Conservation (phyloP, 1,284 basidiomycete species). For the Tilletia setariae region DNA sequence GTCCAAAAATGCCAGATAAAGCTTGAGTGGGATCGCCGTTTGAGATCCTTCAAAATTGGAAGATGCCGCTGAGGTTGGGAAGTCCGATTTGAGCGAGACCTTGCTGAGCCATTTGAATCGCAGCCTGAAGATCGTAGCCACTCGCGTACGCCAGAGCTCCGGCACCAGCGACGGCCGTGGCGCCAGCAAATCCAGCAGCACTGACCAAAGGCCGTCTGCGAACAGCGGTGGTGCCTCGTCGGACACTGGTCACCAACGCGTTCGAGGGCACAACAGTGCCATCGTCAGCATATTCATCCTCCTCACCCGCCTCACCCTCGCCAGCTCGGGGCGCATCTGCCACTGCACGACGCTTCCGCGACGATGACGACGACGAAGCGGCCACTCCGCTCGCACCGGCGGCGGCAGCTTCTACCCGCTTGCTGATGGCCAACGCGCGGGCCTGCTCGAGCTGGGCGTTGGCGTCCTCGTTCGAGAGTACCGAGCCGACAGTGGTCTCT, state of each 20-base stretch:
- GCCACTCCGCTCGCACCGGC: neutral
- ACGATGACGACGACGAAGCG: conserved; percentile 14
- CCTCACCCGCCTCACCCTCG: conserved; percentile 31
- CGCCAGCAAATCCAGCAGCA: conserved; percentile 44
- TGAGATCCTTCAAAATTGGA: conserved; percentile 2
- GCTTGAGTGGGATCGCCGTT: neutral
- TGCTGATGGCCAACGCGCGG: conserved; percentile 43
- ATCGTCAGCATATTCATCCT: conserved; percentile 31
- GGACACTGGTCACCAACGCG: conserved; percentile 18
- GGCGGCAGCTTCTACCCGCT: conserved; percentile 27
- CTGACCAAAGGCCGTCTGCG: conserved; percentile 43
- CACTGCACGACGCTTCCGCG: conserved; percentile 42
- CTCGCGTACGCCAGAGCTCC: conserved; percentile 28
- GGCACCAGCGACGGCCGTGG: conserved; percentile 45
- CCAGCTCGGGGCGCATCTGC: conserved; percentile 40
- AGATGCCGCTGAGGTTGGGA: conserved; percentile 11
- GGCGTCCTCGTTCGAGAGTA: conserved; percentile 42
- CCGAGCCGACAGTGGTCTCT: conserved; percentile 26
- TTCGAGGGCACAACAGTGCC: conserved; percentile 24
- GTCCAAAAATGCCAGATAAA: neutral
- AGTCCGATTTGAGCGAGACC: neutral
- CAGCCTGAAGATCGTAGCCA: conserved; percentile 3
- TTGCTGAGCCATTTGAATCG: conserved; percentile 10
- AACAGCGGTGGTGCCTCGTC: conserved; percentile 33
- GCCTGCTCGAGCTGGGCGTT: conserved; percentile 47